Percentiles rank a stretch among this genome's conserved stretches.
phyloP scores from a whole-genome alignment of 192 early-diverging fungal genomes.

The Entrophospora sp. region DNA sequence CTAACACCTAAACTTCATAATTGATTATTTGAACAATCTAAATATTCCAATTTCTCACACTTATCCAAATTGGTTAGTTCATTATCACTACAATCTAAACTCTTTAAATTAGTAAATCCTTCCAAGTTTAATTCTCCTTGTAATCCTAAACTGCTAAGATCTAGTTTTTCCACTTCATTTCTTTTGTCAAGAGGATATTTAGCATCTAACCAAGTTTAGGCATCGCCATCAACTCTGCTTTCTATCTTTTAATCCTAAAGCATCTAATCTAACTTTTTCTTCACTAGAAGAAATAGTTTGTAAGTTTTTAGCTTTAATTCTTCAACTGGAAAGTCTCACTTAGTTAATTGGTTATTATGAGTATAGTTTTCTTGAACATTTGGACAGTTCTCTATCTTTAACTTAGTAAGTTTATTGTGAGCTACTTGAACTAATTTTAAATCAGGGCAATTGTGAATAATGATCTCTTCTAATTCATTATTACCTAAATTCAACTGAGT shows the following conservation, averaged over 20 bases:
- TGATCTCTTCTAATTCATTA: background rate
- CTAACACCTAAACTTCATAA: too few relatives aligned
- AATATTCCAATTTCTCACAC: background rate
- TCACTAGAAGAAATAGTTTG: background rate
- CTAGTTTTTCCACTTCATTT: background rate
- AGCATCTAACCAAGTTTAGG: background rate
- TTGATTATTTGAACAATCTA: background rate
- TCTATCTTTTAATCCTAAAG: background rate
- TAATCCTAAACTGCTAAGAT: background rate
- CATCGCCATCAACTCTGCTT: background rate
- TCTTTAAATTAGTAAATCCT: constrained; percentile 5
- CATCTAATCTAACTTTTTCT: background rate
- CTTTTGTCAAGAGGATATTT: background rate
- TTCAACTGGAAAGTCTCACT: background rate
- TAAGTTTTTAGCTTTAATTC: background rate
- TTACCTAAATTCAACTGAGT: background rate
- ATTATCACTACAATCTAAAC: background rate
- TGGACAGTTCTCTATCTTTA: background rate
- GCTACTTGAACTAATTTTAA: background rate
- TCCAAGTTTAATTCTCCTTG: background rate
- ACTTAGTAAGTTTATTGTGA: background rate
- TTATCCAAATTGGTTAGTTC: background rate
- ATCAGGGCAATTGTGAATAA: background rate
- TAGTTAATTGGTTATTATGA: background rate
- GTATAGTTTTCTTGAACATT: background rate